Percentiles rank a stretch among this genome's conserved stretches.
Evolutionary conservation across 2,329 filamentous ascomycete species (phyloP).

Genomic region (Cladosporium oxysporum): DNA sequence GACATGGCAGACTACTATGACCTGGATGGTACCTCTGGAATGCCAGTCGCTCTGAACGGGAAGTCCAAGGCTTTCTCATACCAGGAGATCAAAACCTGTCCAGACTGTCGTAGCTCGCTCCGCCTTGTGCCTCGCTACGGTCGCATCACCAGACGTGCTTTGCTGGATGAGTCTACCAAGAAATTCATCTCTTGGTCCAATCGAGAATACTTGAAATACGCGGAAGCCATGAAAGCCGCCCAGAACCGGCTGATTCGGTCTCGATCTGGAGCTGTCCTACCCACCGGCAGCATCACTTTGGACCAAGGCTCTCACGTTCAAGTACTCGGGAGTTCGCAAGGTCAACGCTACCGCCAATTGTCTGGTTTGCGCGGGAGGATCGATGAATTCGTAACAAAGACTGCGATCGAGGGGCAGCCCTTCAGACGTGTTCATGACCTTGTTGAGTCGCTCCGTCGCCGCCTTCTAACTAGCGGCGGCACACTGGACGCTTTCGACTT

Average conservation of each 20-base stretch:
- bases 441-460: constrained; percentile 44
- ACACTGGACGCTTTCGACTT: constrained; percentile 33
- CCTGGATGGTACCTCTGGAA: constrained; percentile 35
- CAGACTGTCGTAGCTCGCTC: constrained; percentile 61
- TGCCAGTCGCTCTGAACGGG: constrained; percentile 34
- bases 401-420: constrained; percentile 52
- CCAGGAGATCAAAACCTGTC: constrained; percentile 54
- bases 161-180: constrained; percentile 65
- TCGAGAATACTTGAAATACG: constrained; percentile 44
- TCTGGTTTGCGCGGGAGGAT: constrained; percentile 27
- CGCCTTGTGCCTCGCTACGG: constrained; percentile 62
- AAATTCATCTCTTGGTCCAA: constrained; percentile 62
- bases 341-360: constrained; percentile 24
- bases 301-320: not conserved
- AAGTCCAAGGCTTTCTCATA: constrained; percentile 51
- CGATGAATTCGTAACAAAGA: constrained; percentile 31
- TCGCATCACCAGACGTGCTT: constrained; percentile 59
- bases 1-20: constrained; percentile 55
- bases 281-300: not conserved
- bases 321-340: not conserved
- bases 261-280: not conserved
- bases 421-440: constrained; percentile 51
- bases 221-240: constrained; percentile 34
- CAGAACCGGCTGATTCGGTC: not conserved
- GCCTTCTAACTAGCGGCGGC: constrained; percentile 26